These are phyloP conservation scores for Cucumis melo DNA, from an alignment of 306 rosid genomes.

Conservation along the genomic window DNA sequence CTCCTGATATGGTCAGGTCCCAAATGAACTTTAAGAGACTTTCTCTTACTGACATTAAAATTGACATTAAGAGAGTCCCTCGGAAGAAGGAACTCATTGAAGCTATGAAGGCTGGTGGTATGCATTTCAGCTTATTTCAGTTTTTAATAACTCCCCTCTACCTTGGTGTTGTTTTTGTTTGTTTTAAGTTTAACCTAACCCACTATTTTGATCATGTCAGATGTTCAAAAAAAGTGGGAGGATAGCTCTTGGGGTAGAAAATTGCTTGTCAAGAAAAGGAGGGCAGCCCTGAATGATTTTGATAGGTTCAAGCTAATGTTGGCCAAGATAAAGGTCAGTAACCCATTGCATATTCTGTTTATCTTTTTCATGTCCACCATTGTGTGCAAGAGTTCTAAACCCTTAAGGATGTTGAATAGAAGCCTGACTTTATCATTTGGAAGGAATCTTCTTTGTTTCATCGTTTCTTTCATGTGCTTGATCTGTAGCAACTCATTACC, in stretches of 20 bases:
- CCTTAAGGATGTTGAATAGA: background rate
- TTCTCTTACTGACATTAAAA: constrained; percentile 71
- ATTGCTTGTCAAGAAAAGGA: constrained; percentile 62
- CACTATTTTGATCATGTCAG: constrained; percentile 13
- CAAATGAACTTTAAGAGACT: constrained; percentile 84
- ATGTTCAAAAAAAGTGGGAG: constrained; percentile 96
- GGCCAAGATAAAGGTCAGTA: constrained; percentile 75
- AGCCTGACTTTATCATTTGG: background rate
- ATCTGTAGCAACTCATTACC: background rate
- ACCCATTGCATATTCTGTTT: too few relatives aligned
- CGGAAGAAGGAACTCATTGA: constrained; percentile 80
- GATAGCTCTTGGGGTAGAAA: constrained; percentile 87
- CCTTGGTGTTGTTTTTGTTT: background rate
- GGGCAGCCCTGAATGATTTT: constrained; percentile 65
- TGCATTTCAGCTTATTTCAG: background rate
- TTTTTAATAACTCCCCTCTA: background rate
- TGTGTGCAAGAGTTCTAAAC: background rate
- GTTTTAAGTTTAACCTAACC: background rate
- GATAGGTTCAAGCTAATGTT: constrained; percentile 92
- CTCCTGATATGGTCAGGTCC: constrained; percentile 72
- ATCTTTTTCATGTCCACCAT: background rate
- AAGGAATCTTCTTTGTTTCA: background rate
- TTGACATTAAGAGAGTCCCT: constrained; percentile 74
- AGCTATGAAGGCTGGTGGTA: constrained; percentile 92
- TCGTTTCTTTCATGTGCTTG: background rate